Percentiles rank a stretch among this genome's conserved stretches.
phyloP scores from a whole-genome alignment of 1,284 basidiomycete species.

The Flammula alnicola region DNA sequence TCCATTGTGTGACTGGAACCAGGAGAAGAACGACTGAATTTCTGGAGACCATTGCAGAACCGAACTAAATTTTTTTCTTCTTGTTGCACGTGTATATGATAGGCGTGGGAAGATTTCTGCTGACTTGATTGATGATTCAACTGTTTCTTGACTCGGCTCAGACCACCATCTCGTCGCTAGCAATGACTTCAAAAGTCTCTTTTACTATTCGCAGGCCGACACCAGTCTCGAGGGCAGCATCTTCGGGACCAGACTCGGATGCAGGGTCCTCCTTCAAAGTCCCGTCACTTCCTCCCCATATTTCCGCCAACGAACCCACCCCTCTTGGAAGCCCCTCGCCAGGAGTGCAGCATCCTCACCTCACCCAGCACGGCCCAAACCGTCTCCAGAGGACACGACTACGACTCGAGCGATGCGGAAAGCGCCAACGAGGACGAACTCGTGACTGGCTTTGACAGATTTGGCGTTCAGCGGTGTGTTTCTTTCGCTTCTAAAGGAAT shows the following conservation, averaged over 20 bases:
- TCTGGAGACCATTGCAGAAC: constrained; percentile 1
- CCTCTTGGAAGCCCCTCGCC: constrained; percentile 57
- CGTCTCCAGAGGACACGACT: constrained; percentile 29
- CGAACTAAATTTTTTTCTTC: not conserved
- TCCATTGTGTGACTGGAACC: constrained; percentile 43
- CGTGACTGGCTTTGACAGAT: constrained; percentile 71
- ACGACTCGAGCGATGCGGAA: constrained; percentile 61
- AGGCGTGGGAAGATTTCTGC: not conserved
- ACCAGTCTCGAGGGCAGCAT: constrained; percentile 60
- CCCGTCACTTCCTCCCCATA: constrained; percentile 61
- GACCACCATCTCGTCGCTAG: no score
- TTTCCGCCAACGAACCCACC: constrained; percentile 43
- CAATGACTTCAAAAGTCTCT: constrained; percentile 57
- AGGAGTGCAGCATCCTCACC: constrained; percentile 51
- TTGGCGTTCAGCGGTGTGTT: constrained; percentile 80
- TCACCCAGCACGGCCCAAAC: constrained; percentile 32
- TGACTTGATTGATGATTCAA: not conserved
- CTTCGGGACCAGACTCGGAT: constrained; percentile 65
- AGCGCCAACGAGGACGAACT: constrained; percentile 64
- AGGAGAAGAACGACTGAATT: constrained; percentile 30
- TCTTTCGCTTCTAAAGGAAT: constrained; percentile 21
- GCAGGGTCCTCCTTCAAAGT: constrained; percentile 52
- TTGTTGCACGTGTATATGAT: not conserved
- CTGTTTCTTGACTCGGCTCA: not conserved
- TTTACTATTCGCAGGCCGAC: constrained; percentile 77